These are phyloP conservation scores for Penicillium sp. DNA, from an alignment of 2,329 filamentous ascomycete genomes.

Conservation along the genomic window DNA sequence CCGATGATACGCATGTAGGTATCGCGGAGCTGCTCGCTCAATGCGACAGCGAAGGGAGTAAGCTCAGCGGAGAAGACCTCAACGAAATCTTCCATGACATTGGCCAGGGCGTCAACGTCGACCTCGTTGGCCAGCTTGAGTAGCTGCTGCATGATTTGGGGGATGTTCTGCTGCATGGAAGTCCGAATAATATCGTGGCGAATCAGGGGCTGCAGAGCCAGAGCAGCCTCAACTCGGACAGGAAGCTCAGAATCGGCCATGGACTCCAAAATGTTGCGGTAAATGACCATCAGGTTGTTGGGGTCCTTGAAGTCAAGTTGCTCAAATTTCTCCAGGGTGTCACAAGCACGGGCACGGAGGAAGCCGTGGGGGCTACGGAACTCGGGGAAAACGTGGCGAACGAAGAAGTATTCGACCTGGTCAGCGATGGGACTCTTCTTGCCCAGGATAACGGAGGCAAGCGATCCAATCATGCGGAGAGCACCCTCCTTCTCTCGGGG, in stretches of 20 bases:
- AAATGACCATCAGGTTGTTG: constrained; percentile 93
- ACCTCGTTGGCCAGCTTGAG: constrained; percentile 97
- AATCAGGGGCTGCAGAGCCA: constrained; percentile 93
- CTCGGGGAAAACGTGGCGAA: constrained; percentile 96
- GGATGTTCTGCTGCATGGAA: constrained; percentile 97
- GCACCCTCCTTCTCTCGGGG: constrained; percentile 95
- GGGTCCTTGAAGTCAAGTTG: constrained; percentile 95
- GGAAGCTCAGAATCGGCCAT: constrained; percentile 94
- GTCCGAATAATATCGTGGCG: constrained; percentile 90
- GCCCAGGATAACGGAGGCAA: constrained; percentile 88
- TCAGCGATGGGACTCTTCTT: constrained; percentile 99
- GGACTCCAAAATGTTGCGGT: constrained; percentile 92
- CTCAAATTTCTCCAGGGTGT: constrained; percentile 97
- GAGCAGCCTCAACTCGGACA: constrained; percentile 87
- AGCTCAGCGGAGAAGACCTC: constrained; percentile 97
- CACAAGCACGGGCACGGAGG: constrained; percentile 89
- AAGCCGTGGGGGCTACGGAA: constrained; percentile 92
- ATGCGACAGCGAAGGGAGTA: constrained; percentile 91
- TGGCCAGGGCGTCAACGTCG: constrained; percentile 93
- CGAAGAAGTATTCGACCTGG: constrained; percentile 97
- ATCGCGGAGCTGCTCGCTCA: constrained; percentile 93
- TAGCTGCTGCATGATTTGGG: constrained; percentile 98
- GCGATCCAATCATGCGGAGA: constrained; percentile 91
- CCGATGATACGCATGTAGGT: constrained; percentile 93
- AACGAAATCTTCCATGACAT: constrained; percentile 99